Conservation (phyloP, 1,139 yeast genomes). For the Candida glucosophila region DNA sequence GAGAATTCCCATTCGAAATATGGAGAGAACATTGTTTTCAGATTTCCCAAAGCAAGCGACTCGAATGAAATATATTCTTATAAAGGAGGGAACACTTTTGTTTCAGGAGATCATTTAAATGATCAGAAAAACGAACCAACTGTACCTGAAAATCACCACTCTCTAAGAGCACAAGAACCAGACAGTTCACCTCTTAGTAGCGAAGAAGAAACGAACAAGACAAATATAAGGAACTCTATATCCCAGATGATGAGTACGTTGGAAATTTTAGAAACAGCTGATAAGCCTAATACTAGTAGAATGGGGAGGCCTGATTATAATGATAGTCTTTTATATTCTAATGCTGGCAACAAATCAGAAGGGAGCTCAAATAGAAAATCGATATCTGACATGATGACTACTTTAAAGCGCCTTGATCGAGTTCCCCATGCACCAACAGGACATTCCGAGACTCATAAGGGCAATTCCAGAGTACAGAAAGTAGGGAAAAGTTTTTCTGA, state of each 20-base stretch:
- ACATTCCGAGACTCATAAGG: too few species aligned
- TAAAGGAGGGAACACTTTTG: too few species aligned
- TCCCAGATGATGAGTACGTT: slow-evolving; percentile 15
- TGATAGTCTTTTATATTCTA: neutral
- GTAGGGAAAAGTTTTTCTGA: neutral
- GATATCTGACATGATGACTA: neutral
- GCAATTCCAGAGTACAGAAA: too few species aligned
- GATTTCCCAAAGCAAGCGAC: too few species aligned
- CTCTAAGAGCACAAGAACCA: neutral
- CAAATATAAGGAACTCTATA: slow-evolving; percentile 14
- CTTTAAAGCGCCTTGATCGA: slow-evolving; percentile 1
- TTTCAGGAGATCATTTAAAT: too few species aligned
- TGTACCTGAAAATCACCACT: neutral
- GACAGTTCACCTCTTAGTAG: neutral
- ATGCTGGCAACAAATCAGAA: neutral
- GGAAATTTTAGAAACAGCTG: slow-evolving; percentile 3
- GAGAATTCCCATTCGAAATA: too few species aligned
- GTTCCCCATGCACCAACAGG: too few species aligned
- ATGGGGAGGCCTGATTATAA: neutral
- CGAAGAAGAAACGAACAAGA: neutral
- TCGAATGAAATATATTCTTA: too few species aligned
- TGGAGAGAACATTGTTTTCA: too few species aligned
- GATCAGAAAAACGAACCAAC: slow-evolving; percentile 1
- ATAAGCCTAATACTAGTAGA: neutral
- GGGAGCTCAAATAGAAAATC: neutral